Percentiles rank a stretch among this genome's conserved stretches.
Evolutionary conservation across 192 early-diverging fungal genomes (phyloP).

Genomic region (Linnemannia hyalina): DNA sequence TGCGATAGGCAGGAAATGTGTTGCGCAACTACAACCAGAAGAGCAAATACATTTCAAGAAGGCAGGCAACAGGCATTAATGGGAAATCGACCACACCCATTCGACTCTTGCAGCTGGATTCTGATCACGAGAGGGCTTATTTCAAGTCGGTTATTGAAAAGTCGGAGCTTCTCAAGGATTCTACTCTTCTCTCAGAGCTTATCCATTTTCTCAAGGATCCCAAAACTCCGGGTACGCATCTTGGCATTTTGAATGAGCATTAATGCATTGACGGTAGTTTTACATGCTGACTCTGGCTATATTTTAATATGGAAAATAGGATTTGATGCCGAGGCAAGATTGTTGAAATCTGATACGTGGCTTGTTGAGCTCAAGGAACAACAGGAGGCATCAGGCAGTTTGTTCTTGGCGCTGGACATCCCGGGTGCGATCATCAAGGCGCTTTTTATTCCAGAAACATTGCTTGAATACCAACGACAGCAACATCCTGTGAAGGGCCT

Average conservation of each 20-base stretch:
- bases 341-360: conserved; percentile 40
- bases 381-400: conserved; percentile 11
- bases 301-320: not conserved
- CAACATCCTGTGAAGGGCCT: conserved; percentile 8
- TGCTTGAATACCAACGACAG: conserved; percentile 17
- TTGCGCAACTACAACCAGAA: conserved; percentile 14
- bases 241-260: not conserved
- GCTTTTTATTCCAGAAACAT: conserved; percentile 27
- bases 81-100: not conserved
- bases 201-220: conserved; percentile 30
- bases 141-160: conserved; percentile 33
- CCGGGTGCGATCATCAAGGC: conserved; percentile 27
- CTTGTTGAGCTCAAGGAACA: conserved; percentile 41
- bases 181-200: conserved; percentile 7
- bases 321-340: not conserved
- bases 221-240: conserved; percentile 28
- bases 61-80: not conserved
- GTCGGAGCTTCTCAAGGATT: conserved; percentile 32
- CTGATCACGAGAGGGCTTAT: conserved; percentile 18
- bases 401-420: conserved; percentile 47
- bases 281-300: not conserved
- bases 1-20: not conserved
- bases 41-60: conserved; percentile 7
- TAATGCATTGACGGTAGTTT: not conserved
- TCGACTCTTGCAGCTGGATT: conserved; percentile 18